A percentile compares a stretch with the other conserved stretches of the same genome.
Conservation (phyloP, 176 grass and related monocot species). For the Echinochloa phyllopogon region DNA sequence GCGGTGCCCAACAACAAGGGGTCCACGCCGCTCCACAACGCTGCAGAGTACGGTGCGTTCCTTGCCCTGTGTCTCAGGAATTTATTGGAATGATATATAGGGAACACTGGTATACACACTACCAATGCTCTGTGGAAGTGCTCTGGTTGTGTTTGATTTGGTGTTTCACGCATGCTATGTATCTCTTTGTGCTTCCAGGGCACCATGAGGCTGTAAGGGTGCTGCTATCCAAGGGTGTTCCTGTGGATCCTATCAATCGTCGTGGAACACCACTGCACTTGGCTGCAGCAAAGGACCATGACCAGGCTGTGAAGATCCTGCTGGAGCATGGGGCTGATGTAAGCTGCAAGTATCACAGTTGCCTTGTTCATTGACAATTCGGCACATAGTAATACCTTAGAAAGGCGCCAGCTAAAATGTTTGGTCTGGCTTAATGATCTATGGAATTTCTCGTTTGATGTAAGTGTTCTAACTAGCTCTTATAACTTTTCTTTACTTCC, state of each 20-base stretch:
- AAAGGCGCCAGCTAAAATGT: background rate
- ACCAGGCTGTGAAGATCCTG: constrained; percentile 35
- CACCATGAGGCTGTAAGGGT: constrained; percentile 25
- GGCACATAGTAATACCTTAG: background rate
- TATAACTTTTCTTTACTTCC: background rate
- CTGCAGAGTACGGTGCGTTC: constrained; percentile 36
- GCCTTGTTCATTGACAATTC: background rate
- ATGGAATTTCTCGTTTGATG: background rate
- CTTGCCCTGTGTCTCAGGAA: background rate
- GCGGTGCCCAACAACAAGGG: constrained; percentile 15
- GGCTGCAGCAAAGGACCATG: constrained; percentile 8
- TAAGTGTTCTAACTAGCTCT: background rate
- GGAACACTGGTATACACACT: background rate
- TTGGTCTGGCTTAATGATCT: background rate
- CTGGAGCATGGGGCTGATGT: constrained; percentile 52
- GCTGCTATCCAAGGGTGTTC: constrained; percentile 43
- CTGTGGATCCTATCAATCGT: constrained; percentile 33
- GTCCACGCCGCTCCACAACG: constrained; percentile 39
- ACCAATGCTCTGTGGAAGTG: background rate
- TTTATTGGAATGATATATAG: background rate
- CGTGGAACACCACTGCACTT: constrained; percentile 38
- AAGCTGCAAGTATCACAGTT: constrained; percentile 21
- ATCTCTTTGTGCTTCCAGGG: constrained; percentile 2
- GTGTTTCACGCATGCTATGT: background rate
- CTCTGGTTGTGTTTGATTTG: background rate